A percentile compares a stretch with the other conserved stretches of the same genome.
Conservation (phyloP, 768 basidiomycete genomes). For the Podaxis carcinomalis region DNA sequence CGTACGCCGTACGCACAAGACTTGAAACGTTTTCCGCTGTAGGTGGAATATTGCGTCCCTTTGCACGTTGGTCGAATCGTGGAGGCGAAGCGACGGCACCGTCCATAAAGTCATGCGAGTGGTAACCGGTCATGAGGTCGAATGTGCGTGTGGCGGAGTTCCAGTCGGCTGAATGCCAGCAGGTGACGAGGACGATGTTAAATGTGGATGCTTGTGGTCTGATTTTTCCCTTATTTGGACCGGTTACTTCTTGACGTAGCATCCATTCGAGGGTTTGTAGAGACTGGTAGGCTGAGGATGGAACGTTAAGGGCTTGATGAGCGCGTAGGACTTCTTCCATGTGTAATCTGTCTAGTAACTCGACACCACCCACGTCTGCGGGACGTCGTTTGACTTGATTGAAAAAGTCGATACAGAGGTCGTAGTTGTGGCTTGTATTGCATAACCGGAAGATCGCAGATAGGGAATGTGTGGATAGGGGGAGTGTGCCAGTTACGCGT, state of each 20-base stretch:
- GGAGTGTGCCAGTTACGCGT: constrained; percentile 30
- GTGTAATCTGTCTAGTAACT: constrained; percentile 48
- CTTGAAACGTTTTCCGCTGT: constrained; percentile 51
- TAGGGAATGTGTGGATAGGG: constrained; percentile 45
- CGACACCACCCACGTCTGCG: constrained; percentile 28
- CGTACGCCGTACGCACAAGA: constrained; percentile 56
- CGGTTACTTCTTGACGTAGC: constrained; percentile 48
- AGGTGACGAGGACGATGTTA: constrained; percentile 58
- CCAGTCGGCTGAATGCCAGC: constrained; percentile 67
- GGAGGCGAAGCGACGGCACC: constrained; percentile 34
- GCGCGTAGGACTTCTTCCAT: constrained; percentile 61
- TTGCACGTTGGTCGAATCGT: constrained; percentile 35
- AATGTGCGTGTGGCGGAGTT: constrained; percentile 49
- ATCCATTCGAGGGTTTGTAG: constrained; percentile 67
- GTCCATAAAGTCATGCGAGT: constrained; percentile 49
- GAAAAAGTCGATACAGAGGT: constrained; percentile 51
- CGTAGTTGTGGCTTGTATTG: constrained; percentile 40
- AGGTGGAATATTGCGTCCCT: constrained; percentile 41
- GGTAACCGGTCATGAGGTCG: constrained; percentile 71
- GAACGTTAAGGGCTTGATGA: constrained; percentile 36
- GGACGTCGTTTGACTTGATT: constrained; percentile 52
- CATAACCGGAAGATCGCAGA: constrained; percentile 55
- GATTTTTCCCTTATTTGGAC: constrained; percentile 41
- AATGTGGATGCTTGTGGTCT: constrained; percentile 48
- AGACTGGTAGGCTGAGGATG: constrained; percentile 41